A percentile compares a stretch with the other conserved stretches of the same genome.
Evolutionary conservation across 805 yeast genomes (phyloP).

Genomic region (Candida pseudofarinosa): DNA sequence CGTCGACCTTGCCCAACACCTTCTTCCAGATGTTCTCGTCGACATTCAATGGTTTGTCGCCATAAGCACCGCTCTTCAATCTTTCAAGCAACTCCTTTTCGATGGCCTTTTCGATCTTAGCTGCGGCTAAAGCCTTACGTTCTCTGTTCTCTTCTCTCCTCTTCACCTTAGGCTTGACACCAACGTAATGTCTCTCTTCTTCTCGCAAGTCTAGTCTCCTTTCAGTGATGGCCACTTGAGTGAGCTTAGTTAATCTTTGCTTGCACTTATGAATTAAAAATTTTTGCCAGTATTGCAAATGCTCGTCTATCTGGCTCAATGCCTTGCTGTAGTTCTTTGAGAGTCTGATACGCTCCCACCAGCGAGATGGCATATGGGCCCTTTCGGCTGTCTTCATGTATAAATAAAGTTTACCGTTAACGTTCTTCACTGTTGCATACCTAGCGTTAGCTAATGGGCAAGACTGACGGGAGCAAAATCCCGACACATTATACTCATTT

Average conservation of each 20-base stretch:
- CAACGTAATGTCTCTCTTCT: conserved; percentile 90
- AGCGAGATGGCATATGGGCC: conserved; percentile 88
- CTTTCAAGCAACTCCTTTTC: conserved; percentile 94
- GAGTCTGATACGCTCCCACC: conserved; percentile 93
- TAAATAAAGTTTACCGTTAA: conserved; percentile 73
- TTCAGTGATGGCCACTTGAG: conserved; percentile 93
- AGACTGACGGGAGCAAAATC: conserved; percentile 87
- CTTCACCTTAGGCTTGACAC: conserved; percentile 89
- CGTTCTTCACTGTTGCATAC: conserved; percentile 80
- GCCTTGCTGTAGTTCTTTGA: conserved; percentile 89
- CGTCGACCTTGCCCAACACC: conserved; percentile 69
- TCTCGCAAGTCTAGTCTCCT: conserved; percentile 87
- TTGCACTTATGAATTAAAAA: conserved; percentile 90
- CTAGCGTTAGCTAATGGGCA: conserved; percentile 95
- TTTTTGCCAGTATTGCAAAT: conserved; percentile 89
- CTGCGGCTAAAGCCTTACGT: conserved; percentile 94
- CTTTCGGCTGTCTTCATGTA: conserved; percentile 98
- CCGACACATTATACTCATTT: conserved; percentile 93
- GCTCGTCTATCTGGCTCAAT: conserved; percentile 80
- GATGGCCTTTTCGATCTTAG: conserved; percentile 92
- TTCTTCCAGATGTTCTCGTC: conserved; percentile 95
- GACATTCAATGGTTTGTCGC: conserved; percentile 95
- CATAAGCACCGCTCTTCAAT: conserved; percentile 96
- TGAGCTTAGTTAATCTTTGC: conserved; percentile 89
- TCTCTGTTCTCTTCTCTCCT: conserved; percentile 93